Evolutionary conservation across 2,329 filamentous ascomycete species (phyloP), one percentile per base, ranked within the genome.

Genomic region (Scedosporium minutisporum): DNA sequence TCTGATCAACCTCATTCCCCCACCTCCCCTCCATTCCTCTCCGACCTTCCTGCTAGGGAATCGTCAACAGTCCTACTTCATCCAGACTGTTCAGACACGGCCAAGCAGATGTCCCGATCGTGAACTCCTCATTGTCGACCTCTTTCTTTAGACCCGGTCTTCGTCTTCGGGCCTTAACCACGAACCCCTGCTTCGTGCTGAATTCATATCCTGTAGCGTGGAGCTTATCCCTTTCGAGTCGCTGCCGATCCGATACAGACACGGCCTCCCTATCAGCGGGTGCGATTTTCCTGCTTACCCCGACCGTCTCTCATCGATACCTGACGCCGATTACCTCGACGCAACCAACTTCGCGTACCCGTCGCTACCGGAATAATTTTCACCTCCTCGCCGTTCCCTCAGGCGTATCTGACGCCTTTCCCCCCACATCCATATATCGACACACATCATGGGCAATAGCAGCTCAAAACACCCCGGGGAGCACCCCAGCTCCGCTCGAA

Each of bases 401-500:
- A 38, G 33, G 33, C 33, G 10, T 38, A 38, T 14, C 33, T 38
- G 10, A 6, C 10, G 33, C 33, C 2, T 38, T n/a, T 23, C 6
- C 16, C 14, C n/a, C 23, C 57, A 18, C 21, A 7, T 44, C 21
- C 23, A 18, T 33, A 29, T n/a, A 41, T 27, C 16, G 18, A 48
- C 21, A 14, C 6, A 18, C 27, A 41, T 23, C 29, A 61, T 61
- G 60, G 60, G 60, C 29, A 61, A 61, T n/a, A 61, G 44, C n/a
- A 55, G 46, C 60, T 61, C 60, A 27, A 61, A 61, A 57, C 60
- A 61, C 21, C 18, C 51, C 6, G 44, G 25, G 25, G 59, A 61
- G 44, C 44, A 61, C 6, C 29, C 29, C 48, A 48, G 60, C 48
- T 33, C 60, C 18, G 29, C 29, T 23, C 46, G 60, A 18, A 5